Evolutionary conservation across 495 filamentous ascomycete genomes (phyloP), one percentile per base, ranked within the genome.

Genomic region (Xylona heveae): DNA sequence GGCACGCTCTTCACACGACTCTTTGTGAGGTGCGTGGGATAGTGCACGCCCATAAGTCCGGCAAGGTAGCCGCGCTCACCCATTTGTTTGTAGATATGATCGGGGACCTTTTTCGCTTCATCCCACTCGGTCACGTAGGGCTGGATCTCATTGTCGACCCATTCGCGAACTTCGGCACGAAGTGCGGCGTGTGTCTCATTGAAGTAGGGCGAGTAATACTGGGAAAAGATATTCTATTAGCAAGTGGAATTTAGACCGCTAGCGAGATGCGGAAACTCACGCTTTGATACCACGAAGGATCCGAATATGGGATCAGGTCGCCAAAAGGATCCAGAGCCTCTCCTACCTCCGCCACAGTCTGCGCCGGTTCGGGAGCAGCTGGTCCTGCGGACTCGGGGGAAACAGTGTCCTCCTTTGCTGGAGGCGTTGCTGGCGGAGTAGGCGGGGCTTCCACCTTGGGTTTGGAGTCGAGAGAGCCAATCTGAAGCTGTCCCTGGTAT

Each of bases 141-240:
- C 59, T 93, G 82, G 47, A 94, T 75, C 48, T 81, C 79, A 28
- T 61, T 64, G 32, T 91, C 78, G 29, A 95, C 72, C 84, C 84
- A 95, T 61, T 77, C 58, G 42, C 88, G 78, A 27, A 91, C 64
- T 59, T 97, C 88, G 37, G 63, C 72, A 34, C 88, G 80, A 26
- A 97, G 71, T 24, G 76, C 82, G 24, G 70, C 82, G 51, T 97
- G 88, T 6, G 82, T 68, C 50, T 91, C 68, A 54, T 92, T 92
- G 66, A 75, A 90, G 62, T 92, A 94, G 12, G 88, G 77, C 9
- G 88, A 94, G 60, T 91, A 75, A 52, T 92, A 81, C 81, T 92
- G 46, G 7, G 14, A 7, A 33, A 9, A 18, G 3, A 4, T 27
- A 30, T 9, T 7, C 7, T 16, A 7, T 9, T 16, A 8, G 7